Conservation (phyloP, 139 green algal genomes). For the Chlorella sp. region DNA sequence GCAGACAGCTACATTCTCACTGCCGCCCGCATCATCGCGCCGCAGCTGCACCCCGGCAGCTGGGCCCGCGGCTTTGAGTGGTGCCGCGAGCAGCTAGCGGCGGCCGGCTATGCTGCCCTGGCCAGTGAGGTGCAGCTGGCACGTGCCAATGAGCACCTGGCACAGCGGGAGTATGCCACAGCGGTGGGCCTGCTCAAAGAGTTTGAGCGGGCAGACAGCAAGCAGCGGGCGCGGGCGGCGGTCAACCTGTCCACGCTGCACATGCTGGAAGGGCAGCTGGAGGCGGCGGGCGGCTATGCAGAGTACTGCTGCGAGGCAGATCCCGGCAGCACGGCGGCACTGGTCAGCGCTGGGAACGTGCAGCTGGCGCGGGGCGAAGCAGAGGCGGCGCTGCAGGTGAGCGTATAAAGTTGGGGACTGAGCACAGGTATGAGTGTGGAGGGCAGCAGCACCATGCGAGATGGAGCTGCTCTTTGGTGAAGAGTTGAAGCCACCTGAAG, state of each 20-base stretch:
- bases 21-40: slow-evolving; percentile 71
- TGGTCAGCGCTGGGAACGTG: slow-evolving; percentile 61
- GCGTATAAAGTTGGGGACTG: background rate
- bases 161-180: slow-evolving; percentile 66
- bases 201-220: slow-evolving; percentile 83
- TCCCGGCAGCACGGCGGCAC: slow-evolving; percentile 77
- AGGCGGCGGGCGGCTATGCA: slow-evolving; percentile 72
- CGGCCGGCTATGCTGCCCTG: slow-evolving; percentile 42
- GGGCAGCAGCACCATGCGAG: background rate
- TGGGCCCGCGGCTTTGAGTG: slow-evolving; percentile 72
- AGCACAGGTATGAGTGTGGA: too few relatives aligned
- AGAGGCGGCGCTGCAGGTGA: slow-evolving; percentile 32
- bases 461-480: background rate
- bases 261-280: slow-evolving; percentile 74
- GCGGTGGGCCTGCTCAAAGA: slow-evolving; percentile 77
- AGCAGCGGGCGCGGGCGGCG: slow-evolving; percentile 73
- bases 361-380: slow-evolving; percentile 14
- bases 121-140: slow-evolving; percentile 78
- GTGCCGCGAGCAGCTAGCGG: slow-evolving; percentile 64
- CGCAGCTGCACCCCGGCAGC: slow-evolving; percentile 57
- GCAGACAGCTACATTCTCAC: slow-evolving; percentile 52
- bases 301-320: slow-evolving; percentile 77
- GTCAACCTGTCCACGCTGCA: slow-evolving; percentile 86
- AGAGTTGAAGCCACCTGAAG: too few relatives aligned
- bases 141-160: slow-evolving; percentile 74